These are phyloP conservation scores for Schizochytrium sp. DNA, from an alignment of 108 stramenopile species.

Conservation along the genomic window DNA sequence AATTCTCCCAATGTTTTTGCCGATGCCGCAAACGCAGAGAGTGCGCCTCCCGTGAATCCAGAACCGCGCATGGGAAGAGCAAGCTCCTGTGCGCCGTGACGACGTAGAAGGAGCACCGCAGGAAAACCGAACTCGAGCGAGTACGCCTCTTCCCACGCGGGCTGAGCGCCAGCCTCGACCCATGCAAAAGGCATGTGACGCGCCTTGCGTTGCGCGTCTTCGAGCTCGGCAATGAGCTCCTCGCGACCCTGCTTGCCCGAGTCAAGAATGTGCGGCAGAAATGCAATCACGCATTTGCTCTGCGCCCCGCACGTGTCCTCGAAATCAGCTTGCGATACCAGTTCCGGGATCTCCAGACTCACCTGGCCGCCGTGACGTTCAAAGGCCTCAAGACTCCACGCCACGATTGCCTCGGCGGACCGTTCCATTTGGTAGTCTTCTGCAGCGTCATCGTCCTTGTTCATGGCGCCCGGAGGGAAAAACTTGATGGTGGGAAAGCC, in stretches of 20 bases:
- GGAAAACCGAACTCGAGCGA: neutral
- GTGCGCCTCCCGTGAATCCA: neutral
- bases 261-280: conserved; percentile 33
- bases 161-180: conserved; percentile 22
- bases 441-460: conserved; percentile 60
- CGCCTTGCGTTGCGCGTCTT: neutral
- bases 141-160: conserved; percentile 23
- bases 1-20: neutral
- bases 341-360: conserved; percentile 63
- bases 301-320: conserved; percentile 41
- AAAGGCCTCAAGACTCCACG: conserved; percentile 63
- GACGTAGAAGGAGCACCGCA: conserved; percentile 8
- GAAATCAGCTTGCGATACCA: conserved; percentile 53
- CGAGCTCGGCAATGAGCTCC: conserved; percentile 50
- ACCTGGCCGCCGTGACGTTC: conserved; percentile 59
- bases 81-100: neutral
- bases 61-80: neutral
- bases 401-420: conserved; percentile 43
- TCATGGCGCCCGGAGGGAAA: conserved; percentile 64
- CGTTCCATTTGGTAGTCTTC: conserved; percentile 72
- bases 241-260: conserved; percentile 48
- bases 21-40: neutral
- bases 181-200: conserved; percentile 22
- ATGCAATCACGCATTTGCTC: conserved; percentile 17
- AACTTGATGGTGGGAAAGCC: conserved; percentile 69